These are phyloP conservation scores for Xylaria sp. DNA, from an alignment of 2,329 filamentous ascomycete species.

Conservation along the genomic window DNA sequence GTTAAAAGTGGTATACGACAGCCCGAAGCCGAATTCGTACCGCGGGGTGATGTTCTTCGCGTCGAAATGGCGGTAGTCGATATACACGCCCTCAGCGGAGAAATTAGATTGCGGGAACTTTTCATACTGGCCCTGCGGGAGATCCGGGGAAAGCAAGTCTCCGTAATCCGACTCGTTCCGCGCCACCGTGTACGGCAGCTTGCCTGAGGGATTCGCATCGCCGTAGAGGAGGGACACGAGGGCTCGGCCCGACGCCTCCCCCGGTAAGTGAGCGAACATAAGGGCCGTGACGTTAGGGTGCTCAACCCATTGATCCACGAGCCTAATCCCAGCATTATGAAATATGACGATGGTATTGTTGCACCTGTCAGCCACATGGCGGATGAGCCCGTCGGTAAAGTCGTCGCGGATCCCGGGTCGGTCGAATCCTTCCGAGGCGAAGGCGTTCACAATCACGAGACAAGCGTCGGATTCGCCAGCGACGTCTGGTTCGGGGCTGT, in stretches of 20 bases:
- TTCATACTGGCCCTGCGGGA: constrained; percentile 56
- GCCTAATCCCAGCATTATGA: constrained; percentile 66
- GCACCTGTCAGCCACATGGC: constrained; percentile 62
- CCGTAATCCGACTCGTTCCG: constrained; percentile 62
- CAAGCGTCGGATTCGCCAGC: constrained; percentile 66
- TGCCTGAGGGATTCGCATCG: constrained; percentile 60
- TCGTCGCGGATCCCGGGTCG: constrained; percentile 68
- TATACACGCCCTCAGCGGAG: constrained; percentile 52
- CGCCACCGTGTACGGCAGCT: constrained; percentile 67
- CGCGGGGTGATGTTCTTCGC: constrained; percentile 53
- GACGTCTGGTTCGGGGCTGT: constrained; percentile 53
- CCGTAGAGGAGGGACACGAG: constrained; percentile 64
- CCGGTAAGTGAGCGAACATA: constrained; percentile 68
- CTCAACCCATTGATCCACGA: constrained; percentile 66
- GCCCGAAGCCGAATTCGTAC: constrained; percentile 62
- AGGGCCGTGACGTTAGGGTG: constrained; percentile 69
- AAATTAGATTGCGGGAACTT: constrained; percentile 59
- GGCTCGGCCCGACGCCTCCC: constrained; percentile 65
- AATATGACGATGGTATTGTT: constrained; percentile 68
- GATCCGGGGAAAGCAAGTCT: constrained; percentile 46
- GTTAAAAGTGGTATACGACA: constrained; percentile 61
- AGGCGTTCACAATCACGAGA: constrained; percentile 69
- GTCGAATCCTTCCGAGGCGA: constrained; percentile 75
- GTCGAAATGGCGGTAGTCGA: constrained; percentile 63
- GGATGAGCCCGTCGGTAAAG: constrained; percentile 63